Evolutionary conservation across 495 filamentous ascomycete species (phyloP), one percentile per base, ranked within the genome.

Genomic region (Penicillium salamii): DNA sequence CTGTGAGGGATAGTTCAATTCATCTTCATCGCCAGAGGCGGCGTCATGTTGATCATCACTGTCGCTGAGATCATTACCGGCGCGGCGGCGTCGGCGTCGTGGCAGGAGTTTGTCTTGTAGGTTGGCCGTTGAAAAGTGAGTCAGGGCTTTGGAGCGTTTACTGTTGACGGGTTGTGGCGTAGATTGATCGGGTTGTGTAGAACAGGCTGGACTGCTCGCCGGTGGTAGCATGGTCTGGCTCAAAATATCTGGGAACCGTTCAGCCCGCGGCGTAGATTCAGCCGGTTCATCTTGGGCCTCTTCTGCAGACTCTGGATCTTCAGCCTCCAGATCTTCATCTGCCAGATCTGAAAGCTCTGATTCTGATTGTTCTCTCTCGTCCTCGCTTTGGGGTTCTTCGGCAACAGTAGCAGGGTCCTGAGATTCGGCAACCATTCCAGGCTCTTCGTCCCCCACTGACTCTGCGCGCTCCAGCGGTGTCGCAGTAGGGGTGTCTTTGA

Each of bases 141-240:
- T 54, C 5, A 68, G 49, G 7, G 65, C 42, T 59, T 71, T 57
- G 38, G 75, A 13, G 17, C 43, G 54, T 35, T 58, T 71, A 13
- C 51, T 69, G 14, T 50, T 59, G 42, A 4, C 44, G 15, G 11
- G 35, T 11, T 38, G 53, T 12, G n/a, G 15, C 3, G 59, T 58
- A n/a, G 55, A 49, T 9, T 33, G 32, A 23, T 31, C 29, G 4
- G 43, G 24, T 24, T 51, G 29, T 18, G 32, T 34, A 13, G 61
- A 57, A 12, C 44, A 34, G 46, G 51, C 69, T 71, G 63, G 53
- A 28, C 76, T 80, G 49, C 78, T 81, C 44, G 62, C 51, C 3
- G 80, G 80, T 3, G 74, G 75, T 29, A 68, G 74, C 75, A 79
- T 72, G 1, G 76, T 81, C 50, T 75, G 70, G 46, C 71, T 80